phyloP scores from a whole-genome alignment of 108 stramenopile species.

The Aureococcus anophagefferens region DNA sequence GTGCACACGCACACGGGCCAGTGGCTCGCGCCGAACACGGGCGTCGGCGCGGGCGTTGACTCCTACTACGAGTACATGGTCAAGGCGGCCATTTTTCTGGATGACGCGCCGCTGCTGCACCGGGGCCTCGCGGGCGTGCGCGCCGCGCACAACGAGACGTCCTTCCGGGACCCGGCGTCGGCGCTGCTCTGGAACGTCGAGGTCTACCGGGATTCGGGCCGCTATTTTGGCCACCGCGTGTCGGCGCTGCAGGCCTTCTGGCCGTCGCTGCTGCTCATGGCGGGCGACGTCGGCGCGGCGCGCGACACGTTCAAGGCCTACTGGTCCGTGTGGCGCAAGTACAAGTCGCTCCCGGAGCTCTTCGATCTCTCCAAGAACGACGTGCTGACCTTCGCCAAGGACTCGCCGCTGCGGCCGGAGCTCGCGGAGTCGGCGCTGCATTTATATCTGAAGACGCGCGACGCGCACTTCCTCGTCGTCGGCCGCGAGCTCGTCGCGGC shows the following conservation, averaged over 20 bases:
- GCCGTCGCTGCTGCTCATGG: slow-evolving; percentile 35
- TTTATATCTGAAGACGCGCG: slow-evolving; percentile 25
- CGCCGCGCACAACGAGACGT: background rate
- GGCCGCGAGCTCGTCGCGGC: slow-evolving; percentile 17
- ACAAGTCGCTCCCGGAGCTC: slow-evolving; percentile 40
- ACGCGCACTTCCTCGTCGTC: slow-evolving; percentile 19
- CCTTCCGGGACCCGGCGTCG: too few species aligned
- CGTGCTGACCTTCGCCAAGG: slow-evolving; percentile 17
- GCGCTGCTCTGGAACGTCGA: slow-evolving; percentile 2
- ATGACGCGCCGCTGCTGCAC: background rate
- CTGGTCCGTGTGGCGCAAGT: slow-evolving; percentile 23
- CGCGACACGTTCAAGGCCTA: slow-evolving; percentile 12
- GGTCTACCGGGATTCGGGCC: background rate
- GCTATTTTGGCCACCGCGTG: background rate
- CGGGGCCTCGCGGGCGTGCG: background rate
- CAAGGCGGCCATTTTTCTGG: slow-evolving; percentile 14
- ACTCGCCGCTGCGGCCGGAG: slow-evolving; percentile 41
- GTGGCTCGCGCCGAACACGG: slow-evolving; percentile 21
- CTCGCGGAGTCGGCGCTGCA: slow-evolving; percentile 29
- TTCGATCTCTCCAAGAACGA: slow-evolving; percentile 12
- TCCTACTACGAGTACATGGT: slow-evolving; percentile 48
- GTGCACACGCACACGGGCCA: slow-evolving; percentile 22
- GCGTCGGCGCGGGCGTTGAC: slow-evolving; percentile 40
- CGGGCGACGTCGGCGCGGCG: slow-evolving; percentile 19
- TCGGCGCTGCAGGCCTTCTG: slow-evolving; percentile 39